These are phyloP conservation scores for Nicotiana obtusifolia DNA, from an alignment of 257 asterid genomes.

Conservation along the genomic window DNA sequence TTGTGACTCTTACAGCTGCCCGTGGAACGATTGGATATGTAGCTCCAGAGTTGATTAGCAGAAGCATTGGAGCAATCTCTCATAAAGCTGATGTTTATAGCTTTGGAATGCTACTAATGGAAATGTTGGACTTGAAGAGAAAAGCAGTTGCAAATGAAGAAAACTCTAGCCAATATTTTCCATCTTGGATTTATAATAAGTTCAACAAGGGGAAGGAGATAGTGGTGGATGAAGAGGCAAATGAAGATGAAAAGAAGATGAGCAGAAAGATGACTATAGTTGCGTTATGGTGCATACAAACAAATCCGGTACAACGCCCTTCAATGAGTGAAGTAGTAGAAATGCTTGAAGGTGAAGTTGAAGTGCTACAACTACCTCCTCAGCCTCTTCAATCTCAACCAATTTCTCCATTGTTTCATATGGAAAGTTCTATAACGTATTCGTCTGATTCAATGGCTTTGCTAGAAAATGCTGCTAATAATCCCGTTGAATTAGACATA, in stretches of 20 bases:
- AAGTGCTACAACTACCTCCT: not conserved
- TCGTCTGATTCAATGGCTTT: constrained; percentile 2
- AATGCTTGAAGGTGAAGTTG: not conserved
- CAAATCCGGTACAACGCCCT: not conserved
- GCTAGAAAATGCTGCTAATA: not conserved
- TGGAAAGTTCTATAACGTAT: not conserved
- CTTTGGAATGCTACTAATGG: not conserved
- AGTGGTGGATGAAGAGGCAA: not conserved
- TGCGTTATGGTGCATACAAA: not conserved
- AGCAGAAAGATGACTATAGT: not conserved
- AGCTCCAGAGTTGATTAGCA: not conserved
- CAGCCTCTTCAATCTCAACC: not conserved
- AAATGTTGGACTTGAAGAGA: not conserved
- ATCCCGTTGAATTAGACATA: not conserved
- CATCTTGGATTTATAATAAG: not conserved
- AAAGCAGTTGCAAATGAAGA: not conserved
- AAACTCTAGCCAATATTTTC: not conserved
- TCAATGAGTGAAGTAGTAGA: not conserved
- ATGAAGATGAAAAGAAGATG: not conserved
- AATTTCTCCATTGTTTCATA: not conserved
- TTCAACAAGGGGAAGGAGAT: not conserved
- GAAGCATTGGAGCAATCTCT: not conserved
- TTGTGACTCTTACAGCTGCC: not conserved
- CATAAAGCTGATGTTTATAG: not conserved
- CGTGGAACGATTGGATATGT: not conserved